A percentile compares a stretch with the other conserved stretches of the same genome.
phyloP scores from a whole-genome alignment of 108 stramenopile genomes.

The Cyclotella kingstonii region DNA sequence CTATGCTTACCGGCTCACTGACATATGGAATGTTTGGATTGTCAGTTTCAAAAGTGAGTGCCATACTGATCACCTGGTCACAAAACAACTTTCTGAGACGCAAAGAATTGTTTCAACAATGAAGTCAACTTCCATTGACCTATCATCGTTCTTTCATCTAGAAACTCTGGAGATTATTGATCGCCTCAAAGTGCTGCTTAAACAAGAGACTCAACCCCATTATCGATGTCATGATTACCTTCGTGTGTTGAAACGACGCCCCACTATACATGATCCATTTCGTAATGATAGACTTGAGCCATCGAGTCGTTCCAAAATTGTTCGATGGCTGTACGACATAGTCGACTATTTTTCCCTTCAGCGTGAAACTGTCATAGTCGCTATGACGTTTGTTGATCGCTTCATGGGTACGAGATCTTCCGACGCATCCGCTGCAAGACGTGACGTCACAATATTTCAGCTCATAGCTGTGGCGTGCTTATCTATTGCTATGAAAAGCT shows the following conservation, averaged over 20 bases:
- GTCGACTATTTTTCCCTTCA: slow-evolving; percentile 54
- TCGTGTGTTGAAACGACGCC: slow-evolving; percentile 1
- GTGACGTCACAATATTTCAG: slow-evolving; percentile 18
- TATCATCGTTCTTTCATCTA: slow-evolving; percentile 8
- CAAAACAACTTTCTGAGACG: background rate
- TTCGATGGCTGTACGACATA: slow-evolving; percentile 61
- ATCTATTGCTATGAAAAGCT: slow-evolving; percentile 22
- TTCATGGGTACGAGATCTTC: no score
- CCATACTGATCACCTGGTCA: no score
- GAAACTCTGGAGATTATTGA: slow-evolving; percentile 16
- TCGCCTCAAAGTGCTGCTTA: slow-evolving; percentile 16
- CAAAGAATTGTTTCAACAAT: no score
- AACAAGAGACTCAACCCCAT: slow-evolving; percentile 15
- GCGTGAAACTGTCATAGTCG: slow-evolving; percentile 55
- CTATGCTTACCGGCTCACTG: no score
- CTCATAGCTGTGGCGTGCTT: slow-evolving; percentile 21
- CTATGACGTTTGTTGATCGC: slow-evolving; percentile 66
- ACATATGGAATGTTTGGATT: no score
- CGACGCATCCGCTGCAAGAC: slow-evolving; percentile 4
- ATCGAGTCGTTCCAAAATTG: slow-evolving; percentile 54
- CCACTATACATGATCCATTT: slow-evolving; percentile 1
- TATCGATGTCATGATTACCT: slow-evolving; percentile 30
- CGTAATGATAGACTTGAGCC: slow-evolving; percentile 13
- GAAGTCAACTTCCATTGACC: slow-evolving; percentile 5
- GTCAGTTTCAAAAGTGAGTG: no score